Conservation (phyloP, 148 eudicot genomes). For the Hydrangea macrophylla region DNA sequence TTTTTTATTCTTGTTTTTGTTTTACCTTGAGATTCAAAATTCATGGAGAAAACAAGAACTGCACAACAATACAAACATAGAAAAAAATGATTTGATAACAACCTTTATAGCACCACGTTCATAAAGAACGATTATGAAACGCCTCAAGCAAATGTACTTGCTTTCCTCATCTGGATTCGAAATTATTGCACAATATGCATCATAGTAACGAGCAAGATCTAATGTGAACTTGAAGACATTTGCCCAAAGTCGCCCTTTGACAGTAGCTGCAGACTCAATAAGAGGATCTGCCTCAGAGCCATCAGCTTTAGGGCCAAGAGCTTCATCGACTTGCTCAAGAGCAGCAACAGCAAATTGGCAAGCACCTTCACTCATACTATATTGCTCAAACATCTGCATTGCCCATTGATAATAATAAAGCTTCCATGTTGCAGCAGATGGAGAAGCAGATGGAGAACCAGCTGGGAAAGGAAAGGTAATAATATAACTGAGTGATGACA, state of each 20-base stretch:
- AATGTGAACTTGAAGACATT: slow-evolving; percentile 90
- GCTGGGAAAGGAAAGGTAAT: slow-evolving; percentile 39
- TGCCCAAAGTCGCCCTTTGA: slow-evolving; percentile 96
- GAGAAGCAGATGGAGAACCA: slow-evolving; percentile 38
- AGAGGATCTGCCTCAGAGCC: slow-evolving; percentile 21
- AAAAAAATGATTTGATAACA: slow-evolving; percentile 8
- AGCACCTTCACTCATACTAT: slow-evolving; percentile 77
- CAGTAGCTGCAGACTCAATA: slow-evolving; percentile 55
- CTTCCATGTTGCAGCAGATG: slow-evolving; percentile 74
- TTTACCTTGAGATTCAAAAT: not conserved
- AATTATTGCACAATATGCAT: slow-evolving; percentile 97
- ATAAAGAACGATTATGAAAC: slow-evolving; percentile 87
- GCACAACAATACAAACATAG: not conserved
- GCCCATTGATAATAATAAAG: slow-evolving; percentile 94
- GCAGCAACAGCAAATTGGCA: slow-evolving; percentile 97
- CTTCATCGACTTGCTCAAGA: slow-evolving; percentile 95
- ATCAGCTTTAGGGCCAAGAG: slow-evolving; percentile 37
- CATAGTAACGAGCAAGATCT: slow-evolving; percentile 71
- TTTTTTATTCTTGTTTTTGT: no score
- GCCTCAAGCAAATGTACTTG: slow-evolving; percentile 85
- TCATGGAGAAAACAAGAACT: not conserved
- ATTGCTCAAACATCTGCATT: slow-evolving; percentile 96
- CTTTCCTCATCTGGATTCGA: slow-evolving; percentile 98
- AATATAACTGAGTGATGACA: slow-evolving; percentile 6
- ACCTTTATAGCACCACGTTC: slow-evolving; percentile 96